These are phyloP conservation scores for Chernovozyma aurita DNA, from an alignment of 1,139 yeast genomes.

Conservation along the genomic window DNA sequence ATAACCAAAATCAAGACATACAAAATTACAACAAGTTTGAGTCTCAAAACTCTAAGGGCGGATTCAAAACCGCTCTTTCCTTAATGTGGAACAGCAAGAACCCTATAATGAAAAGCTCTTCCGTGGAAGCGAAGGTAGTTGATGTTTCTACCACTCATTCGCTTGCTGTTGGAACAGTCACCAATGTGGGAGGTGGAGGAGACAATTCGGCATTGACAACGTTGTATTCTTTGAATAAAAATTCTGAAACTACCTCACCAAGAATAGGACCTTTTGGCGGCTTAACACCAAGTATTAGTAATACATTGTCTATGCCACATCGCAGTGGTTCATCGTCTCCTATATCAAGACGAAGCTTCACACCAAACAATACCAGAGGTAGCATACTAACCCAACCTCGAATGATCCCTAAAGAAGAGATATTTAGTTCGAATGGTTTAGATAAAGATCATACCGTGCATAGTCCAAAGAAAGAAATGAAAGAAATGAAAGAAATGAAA, in stretches of 20 bases:
- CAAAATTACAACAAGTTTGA: not conserved
- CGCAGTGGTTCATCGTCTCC: constrained; percentile 1
- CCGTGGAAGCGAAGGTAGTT: constrained; percentile 12
- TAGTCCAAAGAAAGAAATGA: constrained; percentile 2
- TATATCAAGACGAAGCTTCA: not conserved
- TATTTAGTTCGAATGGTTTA: not conserved
- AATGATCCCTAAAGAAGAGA: constrained; percentile 1
- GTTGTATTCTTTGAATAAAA: constrained; percentile 36
- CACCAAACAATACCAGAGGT: not conserved
- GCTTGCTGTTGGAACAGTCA: constrained; percentile 36
- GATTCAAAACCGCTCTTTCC: not conserved
- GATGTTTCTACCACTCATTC: constrained; percentile 31
- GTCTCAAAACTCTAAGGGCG: not conserved
- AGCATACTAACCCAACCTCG: constrained; percentile 2
- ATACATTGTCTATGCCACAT: not conserved
- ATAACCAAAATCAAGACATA: not conserved
- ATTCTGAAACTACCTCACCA: constrained; percentile 10
- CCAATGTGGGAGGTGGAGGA: constrained; percentile 21
- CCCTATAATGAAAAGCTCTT: constrained; percentile 3
- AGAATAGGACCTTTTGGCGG: not conserved
- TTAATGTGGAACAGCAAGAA: constrained; percentile 5
- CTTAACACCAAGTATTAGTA: not conserved
- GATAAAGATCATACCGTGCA: constrained; percentile 1
- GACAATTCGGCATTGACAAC: constrained; percentile 34
- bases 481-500: not conserved